Evolutionary conservation across 73 alveolate species (phyloP).

Genomic region (Diophrys sp.): DNA sequence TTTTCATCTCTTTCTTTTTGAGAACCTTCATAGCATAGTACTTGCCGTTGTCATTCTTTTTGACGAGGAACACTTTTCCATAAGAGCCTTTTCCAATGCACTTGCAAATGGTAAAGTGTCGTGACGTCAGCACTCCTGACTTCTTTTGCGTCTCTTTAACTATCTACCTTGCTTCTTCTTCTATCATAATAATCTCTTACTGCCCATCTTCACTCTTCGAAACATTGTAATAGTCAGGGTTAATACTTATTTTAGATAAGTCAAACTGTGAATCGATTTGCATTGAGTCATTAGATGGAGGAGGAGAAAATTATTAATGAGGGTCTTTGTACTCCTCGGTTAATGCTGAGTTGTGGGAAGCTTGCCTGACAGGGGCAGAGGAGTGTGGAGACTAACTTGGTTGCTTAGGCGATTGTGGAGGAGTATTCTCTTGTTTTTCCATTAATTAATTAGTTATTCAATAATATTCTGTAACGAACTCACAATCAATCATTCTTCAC

Average conservation of each 20-base stretch:
- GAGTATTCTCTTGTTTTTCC: no score
- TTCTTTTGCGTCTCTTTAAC: background rate
- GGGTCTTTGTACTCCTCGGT: no score
- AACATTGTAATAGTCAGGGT: background rate
- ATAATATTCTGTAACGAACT: no score
- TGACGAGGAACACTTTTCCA: conserved; percentile 70
- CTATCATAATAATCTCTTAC: background rate
- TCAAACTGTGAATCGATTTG: no score
- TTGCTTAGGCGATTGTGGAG: no score
- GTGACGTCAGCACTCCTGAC: background rate
- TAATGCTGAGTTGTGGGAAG: no score
- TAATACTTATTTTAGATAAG: background rate
- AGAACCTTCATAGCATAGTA: conserved; percentile 75
- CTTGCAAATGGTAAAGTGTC: background rate
- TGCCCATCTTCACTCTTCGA: background rate
- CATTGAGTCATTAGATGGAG: no score
- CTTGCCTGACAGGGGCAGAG: no score
- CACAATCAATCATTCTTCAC: no score
- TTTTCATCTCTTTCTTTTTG: conserved; percentile 56
- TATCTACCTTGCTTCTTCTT: background rate
- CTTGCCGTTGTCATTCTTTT: conserved; percentile 30
- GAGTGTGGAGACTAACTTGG: no score
- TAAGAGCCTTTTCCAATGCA: conserved; percentile 66
- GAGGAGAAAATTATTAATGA: no score
- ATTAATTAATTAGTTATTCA: no score